Percentiles rank a stretch among this genome's conserved stretches.
These are phyloP conservation scores for Podospora conica DNA, from an alignment of 495 filamentous ascomycete genomes.

Conservation along the genomic window DNA sequence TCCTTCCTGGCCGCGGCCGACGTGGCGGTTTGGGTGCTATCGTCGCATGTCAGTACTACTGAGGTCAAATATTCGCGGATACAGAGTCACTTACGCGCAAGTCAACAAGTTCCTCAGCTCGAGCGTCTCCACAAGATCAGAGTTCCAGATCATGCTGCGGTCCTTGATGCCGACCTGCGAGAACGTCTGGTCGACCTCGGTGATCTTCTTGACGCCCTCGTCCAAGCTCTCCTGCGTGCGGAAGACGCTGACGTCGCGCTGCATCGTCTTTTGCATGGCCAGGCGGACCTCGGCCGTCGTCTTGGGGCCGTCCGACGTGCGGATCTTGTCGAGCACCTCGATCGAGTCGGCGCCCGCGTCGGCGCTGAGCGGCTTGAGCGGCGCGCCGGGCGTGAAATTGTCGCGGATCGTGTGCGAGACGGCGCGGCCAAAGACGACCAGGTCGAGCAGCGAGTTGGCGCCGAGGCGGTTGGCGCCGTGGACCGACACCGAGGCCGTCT, in stretches of 20 bases:
- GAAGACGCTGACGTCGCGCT: conserved; percentile 95
- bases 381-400: conserved; percentile 71
- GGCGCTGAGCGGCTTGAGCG: conserved; percentile 66
- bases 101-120: conserved; percentile 90
- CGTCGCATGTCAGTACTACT: conserved; percentile 21
- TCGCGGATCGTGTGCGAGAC: conserved; percentile 94
- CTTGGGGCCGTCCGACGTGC: conserved; percentile 78
- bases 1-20: conserved; percentile 86
- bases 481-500: conserved; percentile 94
- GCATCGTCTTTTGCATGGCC: conserved; percentile 97
- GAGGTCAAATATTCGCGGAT: neutral
- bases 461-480: conserved; percentile 97
- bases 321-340: conserved; percentile 75
- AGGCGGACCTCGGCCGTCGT: conserved; percentile 78
- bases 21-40: conserved; percentile 73
- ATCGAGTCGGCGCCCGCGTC: conserved; percentile 85
- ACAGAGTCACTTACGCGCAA: conserved; percentile 67
- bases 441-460: conserved; percentile 94
- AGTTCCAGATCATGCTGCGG: conserved; percentile 99
- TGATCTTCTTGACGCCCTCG: conserved; percentile 76
- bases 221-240: conserved; percentile 84
- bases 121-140: conserved; percentile 89
- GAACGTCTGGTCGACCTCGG: conserved; percentile 73
- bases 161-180: conserved; percentile 85
- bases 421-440: conserved; percentile 94